Base-by-base conservation (phyloP, 768 basidiomycete species). In the Hortiboletus flavorubellus region DNA sequence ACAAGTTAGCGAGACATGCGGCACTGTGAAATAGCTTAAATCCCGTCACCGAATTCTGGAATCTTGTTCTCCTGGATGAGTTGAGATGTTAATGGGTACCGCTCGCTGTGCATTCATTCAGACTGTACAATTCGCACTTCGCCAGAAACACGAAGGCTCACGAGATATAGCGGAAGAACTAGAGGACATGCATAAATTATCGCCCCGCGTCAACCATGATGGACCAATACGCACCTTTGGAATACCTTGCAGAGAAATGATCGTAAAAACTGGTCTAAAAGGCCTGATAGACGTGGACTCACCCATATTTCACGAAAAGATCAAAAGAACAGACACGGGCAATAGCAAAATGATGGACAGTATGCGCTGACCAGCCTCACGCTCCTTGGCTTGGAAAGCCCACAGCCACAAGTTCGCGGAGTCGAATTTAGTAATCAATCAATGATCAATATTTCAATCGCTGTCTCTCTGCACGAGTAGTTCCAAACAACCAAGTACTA, bases 141-240 rank as follows among this genome's bases (percentile, higher is more conserved):
- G 7, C 18, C 9, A 18, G 15, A 34, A 30, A 18, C n/a, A 14
- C 8, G 10, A 21, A 7, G 4, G 76, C 90, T 64, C 72, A 91
- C 87, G 93, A 95, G 64, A 95, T 91, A 70, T 93, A 97, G 73
- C 93, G 86, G 81, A 97, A 97, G 76, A 97, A 97, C 94, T 96
- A 62, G 51, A 51, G 23, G 15, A 8, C 23, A 53, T 26, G 38
- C 18, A 44, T 38, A 10, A 21, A 54, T 65, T 30, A 70, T 44
- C 45, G 42, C 18, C 21, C 11, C 11, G 9, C 41, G 18, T 43
- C 51, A 29, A 53, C 42, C 31, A 18, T 11, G 9, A 29, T 18
- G 18, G 21, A 52, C 34, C 33, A 26, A 33, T 37, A 65, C 78
- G 49, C 59, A 86, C 85, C 83, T 86, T 86, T 47, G 84, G 84